A percentile compares a stretch with the other conserved stretches of the same genome.
These are phyloP conservation scores for Yarrowia phangngaensis DNA, from an alignment of 805 yeast species.

Conservation along the genomic window DNA sequence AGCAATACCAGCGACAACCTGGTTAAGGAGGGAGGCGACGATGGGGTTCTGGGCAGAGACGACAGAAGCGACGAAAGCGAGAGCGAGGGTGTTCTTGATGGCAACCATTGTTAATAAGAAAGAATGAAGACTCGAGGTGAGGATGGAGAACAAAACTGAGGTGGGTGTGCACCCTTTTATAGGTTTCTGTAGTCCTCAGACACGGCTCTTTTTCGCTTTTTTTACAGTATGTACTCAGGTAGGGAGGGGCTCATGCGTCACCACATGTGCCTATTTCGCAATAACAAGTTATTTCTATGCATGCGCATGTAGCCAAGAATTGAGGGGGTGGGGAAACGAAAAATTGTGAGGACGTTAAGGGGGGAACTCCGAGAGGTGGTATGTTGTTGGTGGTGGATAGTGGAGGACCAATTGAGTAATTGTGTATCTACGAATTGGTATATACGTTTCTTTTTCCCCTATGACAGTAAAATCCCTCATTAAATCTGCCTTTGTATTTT, in stretches of 20 bases:
- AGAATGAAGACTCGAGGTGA: not conserved
- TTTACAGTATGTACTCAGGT: too few relatives aligned
- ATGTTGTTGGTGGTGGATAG: not conserved
- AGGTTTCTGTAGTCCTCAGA: slow-evolving; percentile 1
- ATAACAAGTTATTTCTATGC: slow-evolving; percentile 9
- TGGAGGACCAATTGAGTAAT: too few relatives aligned
- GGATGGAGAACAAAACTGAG: too few relatives aligned
- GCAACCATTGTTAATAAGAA: slow-evolving; percentile 16
- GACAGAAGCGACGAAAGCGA: slow-evolving; percentile 9
- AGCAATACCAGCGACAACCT: slow-evolving; percentile 18
- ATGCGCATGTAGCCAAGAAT: slow-evolving; percentile 13
- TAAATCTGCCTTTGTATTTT: too few relatives aligned
- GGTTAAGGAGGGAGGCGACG: slow-evolving; percentile 16
- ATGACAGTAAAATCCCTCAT: too few relatives aligned
- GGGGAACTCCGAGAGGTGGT: not conserved
- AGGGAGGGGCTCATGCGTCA: slow-evolving; percentile 13
- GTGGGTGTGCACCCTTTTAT: too few relatives aligned
- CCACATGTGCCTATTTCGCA: slow-evolving; percentile 12
- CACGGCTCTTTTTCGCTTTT: too few relatives aligned
- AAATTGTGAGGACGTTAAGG: slow-evolving; percentile 1
- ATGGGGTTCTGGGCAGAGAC: slow-evolving; percentile 26
- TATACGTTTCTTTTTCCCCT: too few relatives aligned
- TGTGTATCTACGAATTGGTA: too few relatives aligned
- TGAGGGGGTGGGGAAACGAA: slow-evolving; percentile 24
- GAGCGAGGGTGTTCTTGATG: slow-evolving; percentile 21